These are phyloP conservation scores for Penicillium malachiteum DNA, from an alignment of 495 filamentous ascomycete species.

Conservation along the genomic window DNA sequence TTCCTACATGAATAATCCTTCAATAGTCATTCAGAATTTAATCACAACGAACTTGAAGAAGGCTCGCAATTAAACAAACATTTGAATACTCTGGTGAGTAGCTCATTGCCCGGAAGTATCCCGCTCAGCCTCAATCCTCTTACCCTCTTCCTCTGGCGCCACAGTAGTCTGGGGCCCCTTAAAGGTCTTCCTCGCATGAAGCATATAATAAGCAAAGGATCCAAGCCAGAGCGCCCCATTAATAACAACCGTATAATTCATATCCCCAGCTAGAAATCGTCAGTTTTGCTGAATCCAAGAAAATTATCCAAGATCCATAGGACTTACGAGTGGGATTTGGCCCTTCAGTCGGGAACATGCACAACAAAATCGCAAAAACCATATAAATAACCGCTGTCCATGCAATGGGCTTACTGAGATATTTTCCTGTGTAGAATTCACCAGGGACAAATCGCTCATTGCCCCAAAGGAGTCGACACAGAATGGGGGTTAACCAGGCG, in stretches of 20 bases:
- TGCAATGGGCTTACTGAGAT: conserved; percentile 50
- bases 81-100: no score
- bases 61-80: no score
- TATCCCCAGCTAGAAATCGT: conserved; percentile 40
- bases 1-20: no score
- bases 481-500: conserved; percentile 63
- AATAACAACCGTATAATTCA: conserved; percentile 69
- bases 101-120: background rate
- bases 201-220: conserved; percentile 59
- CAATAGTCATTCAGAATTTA: no score
- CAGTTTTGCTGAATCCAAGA: background rate
- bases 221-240: conserved; percentile 62
- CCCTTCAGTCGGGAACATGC: conserved; percentile 55
- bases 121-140: conserved; percentile 7
- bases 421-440: conserved; percentile 57
- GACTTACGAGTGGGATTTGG: conserved; percentile 44
- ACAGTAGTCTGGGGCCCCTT: conserved; percentile 70
- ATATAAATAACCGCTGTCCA: conserved; percentile 54
- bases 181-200: conserved; percentile 69
- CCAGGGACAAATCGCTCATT: conserved; percentile 61
- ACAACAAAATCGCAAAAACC: conserved; percentile 49
- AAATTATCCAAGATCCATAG: background rate
- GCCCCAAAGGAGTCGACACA: conserved; percentile 63
- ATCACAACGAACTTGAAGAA: no score
- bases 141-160: conserved; percentile 24